Conservation (phyloP, 2,329 filamentous ascomycete species). For the Whalleya microplaca region DNA sequence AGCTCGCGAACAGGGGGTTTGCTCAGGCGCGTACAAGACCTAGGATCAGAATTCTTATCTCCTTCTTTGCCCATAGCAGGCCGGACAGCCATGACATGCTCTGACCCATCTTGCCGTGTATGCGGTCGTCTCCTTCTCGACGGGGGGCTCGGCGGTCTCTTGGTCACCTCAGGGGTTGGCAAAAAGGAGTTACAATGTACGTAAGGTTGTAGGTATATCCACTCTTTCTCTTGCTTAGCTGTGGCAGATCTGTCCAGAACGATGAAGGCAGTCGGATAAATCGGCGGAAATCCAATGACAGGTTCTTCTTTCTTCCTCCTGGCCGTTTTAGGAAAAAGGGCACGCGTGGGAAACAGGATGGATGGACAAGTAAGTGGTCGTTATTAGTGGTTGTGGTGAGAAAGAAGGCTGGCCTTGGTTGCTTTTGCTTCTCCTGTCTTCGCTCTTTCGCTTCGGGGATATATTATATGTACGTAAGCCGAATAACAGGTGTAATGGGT, state of each 20-base stretch:
- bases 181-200: background rate
- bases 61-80: conserved; percentile 90
- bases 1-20: conserved; percentile 15
- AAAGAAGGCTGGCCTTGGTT: background rate
- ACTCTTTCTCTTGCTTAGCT: conserved; percentile 19
- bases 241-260: conserved; percentile 11
- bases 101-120: conserved; percentile 59
- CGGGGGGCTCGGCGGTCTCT: conserved; percentile 8
- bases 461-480: background rate
- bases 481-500: background rate
- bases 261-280: conserved; percentile 6
- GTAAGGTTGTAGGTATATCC: conserved; percentile 5
- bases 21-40: conserved; percentile 70
- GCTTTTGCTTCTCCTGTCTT: background rate
- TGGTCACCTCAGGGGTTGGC: background rate
- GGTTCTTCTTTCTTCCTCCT: conserved; percentile 2
- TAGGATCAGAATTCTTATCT: conserved; percentile 93
- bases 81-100: conserved; percentile 71
- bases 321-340: conserved; percentile 3
- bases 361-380: conserved; percentile 3
- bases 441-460: background rate
- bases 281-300: conserved; percentile 1
- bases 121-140: conserved; percentile 3
- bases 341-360: conserved; percentile 13
- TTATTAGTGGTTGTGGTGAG: conserved; percentile 3